Evolutionary conservation across 1,284 basidiomycete species (phyloP), one percentile per base, ranked within the genome.

Genomic region (Spongispora temasekensis): DNA sequence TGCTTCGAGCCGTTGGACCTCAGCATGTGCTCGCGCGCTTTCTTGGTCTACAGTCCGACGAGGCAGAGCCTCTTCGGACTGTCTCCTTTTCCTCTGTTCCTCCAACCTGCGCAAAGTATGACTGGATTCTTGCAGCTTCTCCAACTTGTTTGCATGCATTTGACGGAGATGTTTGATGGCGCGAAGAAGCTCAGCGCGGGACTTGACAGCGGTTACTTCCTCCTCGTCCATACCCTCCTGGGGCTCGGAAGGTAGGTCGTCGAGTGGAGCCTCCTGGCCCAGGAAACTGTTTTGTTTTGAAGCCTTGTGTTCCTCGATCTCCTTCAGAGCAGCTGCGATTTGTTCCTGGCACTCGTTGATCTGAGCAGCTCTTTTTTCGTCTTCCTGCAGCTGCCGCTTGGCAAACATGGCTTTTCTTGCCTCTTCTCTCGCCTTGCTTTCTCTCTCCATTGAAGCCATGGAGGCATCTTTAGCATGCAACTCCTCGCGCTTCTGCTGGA

Each of bases 341-440:
- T 65, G 68, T 27, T 69, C 63, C 52, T 65, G 68, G n/a, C 28
- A 54, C 23, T 60, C 68, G 52, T 62, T 67, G 27, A 60, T 55
- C 37, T 70, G 66, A 4, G 61, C 57, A 10, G 48, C 55, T 46
- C 59, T 60, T 32, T 44, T 66, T 34, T 72, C 71, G 31, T 74
- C 67, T 48, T 74, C 71, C 37, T 65, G 65, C 8, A 58, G 66
- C 27, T 67, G 73, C 28, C 73, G 68, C 25, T 65, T 64, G 17
- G 61, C 61, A 17, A 65, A 42, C 19, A 63, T 35, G 17, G 32
- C 55, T 40, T 53, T 67, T 48, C 64, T 69, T 10, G 60, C 67
- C 19, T 71, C 71, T 25, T 75, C 74, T 55, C 64, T 74, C 2
- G 65, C 59, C 56, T 53, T 69, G 30, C 34, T 60, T 48, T 72